Evolutionary conservation across 352 stramenopile genomes (phyloP), one percentile per base, ranked within the genome.

Genomic region (Globisporangium uncinulatum): DNA sequence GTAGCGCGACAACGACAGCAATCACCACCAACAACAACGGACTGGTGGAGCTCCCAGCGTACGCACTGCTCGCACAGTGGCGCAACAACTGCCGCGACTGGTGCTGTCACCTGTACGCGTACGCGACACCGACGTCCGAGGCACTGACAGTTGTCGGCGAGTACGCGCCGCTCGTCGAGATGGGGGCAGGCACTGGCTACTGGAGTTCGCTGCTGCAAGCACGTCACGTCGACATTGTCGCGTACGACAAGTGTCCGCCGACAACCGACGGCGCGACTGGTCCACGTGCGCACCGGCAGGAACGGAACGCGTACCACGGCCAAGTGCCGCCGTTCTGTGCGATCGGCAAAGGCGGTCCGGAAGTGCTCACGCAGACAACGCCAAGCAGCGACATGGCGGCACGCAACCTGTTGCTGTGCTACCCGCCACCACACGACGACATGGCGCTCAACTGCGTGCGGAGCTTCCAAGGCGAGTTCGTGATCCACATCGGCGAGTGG

Each of bases 171-270:
- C 73, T 97, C 51, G 74, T 96, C 11, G 88, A 97, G 63, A 82
- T 97, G 39, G 90, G 90, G 5, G 90, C 90, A 14, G 90, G 90
- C 48, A 95, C 86, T 6, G 90, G 88, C 7, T 97, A 96, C 62
- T 97, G 90, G 90, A 87, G 73, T 45, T 78, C 75, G 37, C 59
- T 92, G 15, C 59, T 97, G 42, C 79, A 89, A 41, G 63, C 66
- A 21, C 60, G 68, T 34, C 69, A 75, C 31, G 80, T 92, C 11
- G 86, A 96, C 71, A 71, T 96, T 51, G 72, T 89, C 48, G 74
- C 77, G 15, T 87, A 79, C 63, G 80, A 88, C 51, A 78, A 79
- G 37, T 73, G 63, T 41, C 74, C 76, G 21, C 83, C 83, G 15
- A 65, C 62, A 36, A 56, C 63, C 6, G 59, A 65, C 24, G 29